Base-by-base conservation (phyloP, 176 grass and related monocot genomes). In the Olyra latifolia region DNA sequence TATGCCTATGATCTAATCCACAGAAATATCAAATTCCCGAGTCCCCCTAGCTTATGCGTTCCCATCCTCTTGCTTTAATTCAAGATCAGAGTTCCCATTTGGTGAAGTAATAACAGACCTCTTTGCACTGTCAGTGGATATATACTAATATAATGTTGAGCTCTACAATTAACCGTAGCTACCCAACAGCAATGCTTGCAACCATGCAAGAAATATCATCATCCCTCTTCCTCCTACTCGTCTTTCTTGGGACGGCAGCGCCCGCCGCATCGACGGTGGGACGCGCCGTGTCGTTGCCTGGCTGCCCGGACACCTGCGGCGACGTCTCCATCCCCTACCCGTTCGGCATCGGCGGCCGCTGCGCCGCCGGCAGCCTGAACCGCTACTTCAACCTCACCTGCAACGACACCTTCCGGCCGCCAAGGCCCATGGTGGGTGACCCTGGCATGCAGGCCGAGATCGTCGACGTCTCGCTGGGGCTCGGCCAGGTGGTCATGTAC, bases 271-370 rank as follows among this genome's bases (percentile, higher is more conserved):
- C 56, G 4, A 28, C 24, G 24, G 24, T 9, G 0, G 56, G 56
- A 6, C 56, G 56, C 23, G 27, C 59, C 59, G 29, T 62, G 27
- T 35, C 60, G 62, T 35, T 64, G 62, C 62, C 62, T 1, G 89
- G 89, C 38, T 91, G 89, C 64, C 27, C 19, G 7, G 58, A 55
- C 27, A 87, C 44, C 30, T 91, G 85, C 63, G 89, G 89, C 19
- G 49, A 82, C 76, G 58, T 85, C 13, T 72, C 78, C 19, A 50
- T 91, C 48, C 85, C 89, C 15, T 87, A 87, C 70, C 89, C 89
- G 5, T 91, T 87, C 74, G 89, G 85, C 54, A 64, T 91, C 35
- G 69, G 78, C 40, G 41, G 38, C 30, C 15, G 62, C 62, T 64
- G 62, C 30, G 62, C 62, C 30, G 30, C 62, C 7, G 30, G 0